phyloP scores from a whole-genome alignment of 495 filamentous ascomycete species.

The Daldinia childiae region DNA sequence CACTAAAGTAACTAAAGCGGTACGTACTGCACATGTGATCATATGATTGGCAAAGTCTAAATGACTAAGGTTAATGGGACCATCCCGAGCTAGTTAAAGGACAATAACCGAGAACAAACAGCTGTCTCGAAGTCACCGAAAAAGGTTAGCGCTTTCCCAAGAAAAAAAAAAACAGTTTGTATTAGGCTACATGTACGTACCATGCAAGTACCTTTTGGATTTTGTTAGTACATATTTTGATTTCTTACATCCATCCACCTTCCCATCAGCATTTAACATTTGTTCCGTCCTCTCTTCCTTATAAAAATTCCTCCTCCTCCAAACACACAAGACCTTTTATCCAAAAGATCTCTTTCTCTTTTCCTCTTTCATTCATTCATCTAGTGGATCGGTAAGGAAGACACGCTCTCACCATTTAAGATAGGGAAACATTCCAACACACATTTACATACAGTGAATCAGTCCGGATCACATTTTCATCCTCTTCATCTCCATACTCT shows the following conservation, averaged over 20 bases:
- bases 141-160: constrained; percentile 10
- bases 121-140: constrained; percentile 11
- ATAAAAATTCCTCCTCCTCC: neutral
- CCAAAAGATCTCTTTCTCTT: neutral
- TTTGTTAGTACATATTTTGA: neutral
- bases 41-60: neutral
- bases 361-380: neutral
- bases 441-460: neutral
- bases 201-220: neutral
- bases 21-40: neutral
- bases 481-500: neutral
- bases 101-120: constrained; percentile 29
- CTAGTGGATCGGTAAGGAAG: constrained; percentile 5
- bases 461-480: neutral
- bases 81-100: neutral
- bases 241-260: neutral
- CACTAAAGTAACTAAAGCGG: neutral
- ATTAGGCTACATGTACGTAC: constrained; percentile 3
- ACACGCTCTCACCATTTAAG: neutral
- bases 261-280: constrained; percentile 1
- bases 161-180: neutral
- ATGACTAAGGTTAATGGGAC: neutral
- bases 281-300: neutral
- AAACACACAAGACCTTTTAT: neutral
- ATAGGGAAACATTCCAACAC: constrained; percentile 9